Evolutionary conservation across 2,329 filamentous ascomycete genomes (phyloP).

Genomic region (Didymella exigua): DNA sequence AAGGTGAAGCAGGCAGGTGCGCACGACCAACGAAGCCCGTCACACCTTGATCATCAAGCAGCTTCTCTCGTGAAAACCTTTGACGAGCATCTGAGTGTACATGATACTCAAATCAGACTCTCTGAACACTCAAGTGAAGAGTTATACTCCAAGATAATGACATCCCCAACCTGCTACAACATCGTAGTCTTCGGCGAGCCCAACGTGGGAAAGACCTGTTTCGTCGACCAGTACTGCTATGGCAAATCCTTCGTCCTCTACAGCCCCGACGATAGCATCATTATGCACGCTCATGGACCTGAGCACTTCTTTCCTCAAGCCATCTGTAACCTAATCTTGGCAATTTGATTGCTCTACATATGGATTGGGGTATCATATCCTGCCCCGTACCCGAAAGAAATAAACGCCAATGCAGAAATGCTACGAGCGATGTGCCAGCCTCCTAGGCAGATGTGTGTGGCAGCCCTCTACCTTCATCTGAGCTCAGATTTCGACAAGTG

Average conservation of each 20-base stretch:
- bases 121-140: neutral
- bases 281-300: conserved; percentile 27
- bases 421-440: no score
- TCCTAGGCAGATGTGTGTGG: no score
- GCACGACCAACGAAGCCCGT: neutral
- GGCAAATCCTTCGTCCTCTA: conserved; percentile 20
- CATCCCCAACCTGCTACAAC: neutral
- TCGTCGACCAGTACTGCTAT: conserved; percentile 21
- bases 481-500: neutral
- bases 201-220: conserved; percentile 30
- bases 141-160: neutral
- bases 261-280: conserved; percentile 7
- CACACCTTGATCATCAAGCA: conserved; percentile 2
- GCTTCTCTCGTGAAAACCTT: neutral
- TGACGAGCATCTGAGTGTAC: neutral
- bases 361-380: neutral
- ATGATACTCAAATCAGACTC: neutral
- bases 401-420: neutral
- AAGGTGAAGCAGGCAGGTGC: neutral
- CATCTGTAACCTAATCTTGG: no score
- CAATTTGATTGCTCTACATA: neutral
- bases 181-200: conserved; percentile 27
- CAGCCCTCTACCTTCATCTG: neutral
- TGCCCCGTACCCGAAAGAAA: neutral
- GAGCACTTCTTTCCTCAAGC: conserved; percentile 21